Evolutionary conservation across 2,329 filamentous ascomycete species (phyloP).

Genomic region (Penicillium aurantiogriseum): DNA sequence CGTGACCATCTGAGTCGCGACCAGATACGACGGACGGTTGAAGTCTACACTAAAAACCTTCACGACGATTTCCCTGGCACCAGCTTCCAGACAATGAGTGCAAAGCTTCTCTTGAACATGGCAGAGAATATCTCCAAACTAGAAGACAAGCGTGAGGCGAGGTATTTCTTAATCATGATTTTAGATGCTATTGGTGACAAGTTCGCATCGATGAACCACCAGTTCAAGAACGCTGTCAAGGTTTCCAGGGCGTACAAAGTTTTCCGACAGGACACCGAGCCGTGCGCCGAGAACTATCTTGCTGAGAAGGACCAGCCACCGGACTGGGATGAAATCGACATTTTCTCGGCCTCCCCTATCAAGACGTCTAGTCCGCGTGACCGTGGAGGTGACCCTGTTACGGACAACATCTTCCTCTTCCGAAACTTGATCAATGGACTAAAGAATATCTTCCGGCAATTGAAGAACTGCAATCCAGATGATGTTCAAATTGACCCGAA

Average conservation of each 20-base stretch:
- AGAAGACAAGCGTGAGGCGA: constrained; percentile 87
- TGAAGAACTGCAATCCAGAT: constrained; percentile 81
- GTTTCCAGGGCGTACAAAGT: constrained; percentile 82
- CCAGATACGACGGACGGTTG: constrained; percentile 92
- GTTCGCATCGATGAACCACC: constrained; percentile 95
- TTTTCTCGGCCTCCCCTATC: constrained; percentile 94
- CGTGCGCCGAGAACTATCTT: constrained; percentile 73
- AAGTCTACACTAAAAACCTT: constrained; percentile 94
- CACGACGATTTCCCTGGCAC: constrained; percentile 96
- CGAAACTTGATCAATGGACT: constrained; percentile 93
- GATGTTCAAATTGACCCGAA: constrained; percentile 68
- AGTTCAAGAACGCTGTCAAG: constrained; percentile 93
- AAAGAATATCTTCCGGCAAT: constrained; percentile 93
- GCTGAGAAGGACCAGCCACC: constrained; percentile 77
- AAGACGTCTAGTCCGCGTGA: constrained; percentile 91
- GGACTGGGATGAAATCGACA: constrained; percentile 97
- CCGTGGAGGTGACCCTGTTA: constrained; percentile 81
- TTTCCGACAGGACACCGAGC: constrained; percentile 66
- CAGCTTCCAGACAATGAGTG: constrained; percentile 99
- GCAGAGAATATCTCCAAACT: constrained; percentile 95
- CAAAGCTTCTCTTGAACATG: constrained; percentile 95
- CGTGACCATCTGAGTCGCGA: constrained; percentile 82
- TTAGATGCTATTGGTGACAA: constrained; percentile 97
- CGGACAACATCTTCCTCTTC: constrained; percentile 97
- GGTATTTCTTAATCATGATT: constrained; percentile 95